Evolutionary conservation across 306 rosid species (phyloP).

Genomic region (Leucaena leucocephala): DNA sequence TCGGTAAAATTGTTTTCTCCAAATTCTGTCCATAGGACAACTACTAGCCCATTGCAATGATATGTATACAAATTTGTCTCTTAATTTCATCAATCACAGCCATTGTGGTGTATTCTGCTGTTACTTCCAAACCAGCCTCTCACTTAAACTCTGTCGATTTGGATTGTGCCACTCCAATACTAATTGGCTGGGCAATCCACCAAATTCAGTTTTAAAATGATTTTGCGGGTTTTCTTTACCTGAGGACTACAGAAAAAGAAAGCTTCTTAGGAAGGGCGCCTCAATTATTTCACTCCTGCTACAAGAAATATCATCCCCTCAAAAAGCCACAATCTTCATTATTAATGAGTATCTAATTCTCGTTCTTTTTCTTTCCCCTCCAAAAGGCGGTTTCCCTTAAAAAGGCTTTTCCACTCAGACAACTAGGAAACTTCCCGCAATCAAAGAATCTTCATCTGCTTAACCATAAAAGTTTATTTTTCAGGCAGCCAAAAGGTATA

Average conservation of each 20-base stretch:
- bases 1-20: too few species aligned
- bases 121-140: too few species aligned
- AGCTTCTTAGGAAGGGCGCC: neutral
- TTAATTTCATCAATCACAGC: too few species aligned
- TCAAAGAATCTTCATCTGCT: slow-evolving; percentile 60
- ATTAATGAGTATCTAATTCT: slow-evolving; percentile 25
- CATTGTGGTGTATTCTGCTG: too few species aligned
- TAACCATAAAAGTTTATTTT: slow-evolving; percentile 23
- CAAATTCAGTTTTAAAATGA: too few species aligned
- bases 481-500: neutral
- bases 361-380: slow-evolving; percentile 36
- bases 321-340: neutral
- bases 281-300: neutral
- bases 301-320: neutral
- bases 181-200: too few species aligned
- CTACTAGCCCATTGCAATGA: too few species aligned
- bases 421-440: slow-evolving; percentile 30
- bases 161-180: too few species aligned
- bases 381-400: slow-evolving; percentile 31
- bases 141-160: too few species aligned
- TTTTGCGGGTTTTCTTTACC: neutral
- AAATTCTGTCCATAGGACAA: too few species aligned
- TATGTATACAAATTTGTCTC: too few species aligned
- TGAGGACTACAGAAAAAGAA: neutral
- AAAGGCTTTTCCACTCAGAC: slow-evolving; percentile 6